A percentile compares a stretch with the other conserved stretches of the same genome.
Evolutionary conservation across 2,329 filamentous ascomycete genomes (phyloP).

Genomic region (Paramyrothecium roridum): DNA sequence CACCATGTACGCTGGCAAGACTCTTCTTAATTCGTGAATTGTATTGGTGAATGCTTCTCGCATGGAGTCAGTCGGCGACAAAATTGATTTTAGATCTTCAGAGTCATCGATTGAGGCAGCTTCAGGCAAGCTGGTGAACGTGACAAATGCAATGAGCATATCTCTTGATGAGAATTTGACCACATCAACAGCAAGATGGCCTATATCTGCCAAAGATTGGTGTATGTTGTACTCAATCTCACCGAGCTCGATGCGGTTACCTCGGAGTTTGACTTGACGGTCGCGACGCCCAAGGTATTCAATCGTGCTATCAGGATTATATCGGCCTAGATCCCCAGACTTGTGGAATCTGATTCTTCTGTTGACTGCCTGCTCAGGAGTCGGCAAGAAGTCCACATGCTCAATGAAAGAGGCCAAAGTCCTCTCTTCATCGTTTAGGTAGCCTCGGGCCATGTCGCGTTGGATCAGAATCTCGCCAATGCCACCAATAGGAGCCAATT

Average conservation of each 20-base stretch:
- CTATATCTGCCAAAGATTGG: background rate
- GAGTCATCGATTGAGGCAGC: background rate
- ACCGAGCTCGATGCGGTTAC: constrained; percentile 41
- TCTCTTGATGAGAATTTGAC: constrained; percentile 31
- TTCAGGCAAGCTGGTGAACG: background rate
- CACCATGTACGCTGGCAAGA: constrained; percentile 12
- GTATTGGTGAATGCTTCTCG: background rate
- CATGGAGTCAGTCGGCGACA: background rate
- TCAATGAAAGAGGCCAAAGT: constrained; percentile 14
- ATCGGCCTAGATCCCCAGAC: constrained; percentile 6
- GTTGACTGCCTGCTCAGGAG: background rate
- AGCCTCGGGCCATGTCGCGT: constrained; percentile 10
- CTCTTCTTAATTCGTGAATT: constrained; percentile 7
- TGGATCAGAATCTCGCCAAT: constrained; percentile 14
- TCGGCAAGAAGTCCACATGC: background rate
- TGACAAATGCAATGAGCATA: constrained; percentile 38
- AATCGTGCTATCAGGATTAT: constrained; percentile 27
- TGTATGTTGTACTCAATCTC: constrained; percentile 10
- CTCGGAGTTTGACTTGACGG: constrained; percentile 40
- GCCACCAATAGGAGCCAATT: constrained; percentile 7
- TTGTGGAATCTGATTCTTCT: constrained; percentile 10
- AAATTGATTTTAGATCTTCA: background rate
- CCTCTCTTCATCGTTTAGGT: constrained; percentile 5
- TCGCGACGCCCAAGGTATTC: constrained; percentile 37
- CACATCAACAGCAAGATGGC: constrained; percentile 31